Percentiles rank a stretch among this genome's conserved stretches.
phyloP scores from a whole-genome alignment of 2,329 filamentous ascomycete species.

The Madurella mycetomatis region DNA sequence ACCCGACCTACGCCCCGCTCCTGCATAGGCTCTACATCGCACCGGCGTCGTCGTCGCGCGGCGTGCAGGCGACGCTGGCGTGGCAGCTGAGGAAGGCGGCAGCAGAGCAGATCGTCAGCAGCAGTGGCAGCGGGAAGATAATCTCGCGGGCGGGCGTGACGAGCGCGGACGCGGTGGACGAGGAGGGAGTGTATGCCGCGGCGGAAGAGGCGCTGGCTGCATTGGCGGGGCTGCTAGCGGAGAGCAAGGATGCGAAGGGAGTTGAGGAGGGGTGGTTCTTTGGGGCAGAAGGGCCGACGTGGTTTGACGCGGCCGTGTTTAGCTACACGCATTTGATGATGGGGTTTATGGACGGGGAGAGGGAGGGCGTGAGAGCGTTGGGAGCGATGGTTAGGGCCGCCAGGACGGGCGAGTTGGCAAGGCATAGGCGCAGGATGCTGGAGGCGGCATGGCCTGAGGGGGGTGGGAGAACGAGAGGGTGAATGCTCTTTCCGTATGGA shows the following conservation, averaged over 20 bases:
- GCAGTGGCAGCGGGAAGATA: conserved; percentile 2
- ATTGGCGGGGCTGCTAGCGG: conserved; percentile 38
- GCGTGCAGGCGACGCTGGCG: conserved; percentile 61
- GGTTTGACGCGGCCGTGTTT: conserved; percentile 88
- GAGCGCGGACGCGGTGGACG: conserved; percentile 18
- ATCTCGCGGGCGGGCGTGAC: background rate
- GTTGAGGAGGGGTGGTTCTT: conserved; percentile 45
- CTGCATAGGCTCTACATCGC: conserved; percentile 68
- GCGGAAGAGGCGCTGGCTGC: conserved; percentile 44
- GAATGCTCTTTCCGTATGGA: background rate
- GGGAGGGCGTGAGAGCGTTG: background rate
- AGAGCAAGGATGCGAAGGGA: conserved; percentile 35
- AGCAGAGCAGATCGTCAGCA: conserved; percentile 60
- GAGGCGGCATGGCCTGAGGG: conserved; percentile 26
- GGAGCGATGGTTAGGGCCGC: conserved; percentile 17
- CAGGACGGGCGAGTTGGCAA: conserved; percentile 18
- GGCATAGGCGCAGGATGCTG: conserved; percentile 35
- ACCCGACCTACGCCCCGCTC: conserved; percentile 62
- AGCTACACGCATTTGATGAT: conserved; percentile 82
- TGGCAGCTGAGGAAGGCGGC: conserved; percentile 70
- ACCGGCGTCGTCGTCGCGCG: conserved; percentile 52
- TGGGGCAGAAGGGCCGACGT: conserved; percentile 49
- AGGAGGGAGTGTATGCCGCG: conserved; percentile 38
- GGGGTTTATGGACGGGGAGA: conserved; percentile 35
- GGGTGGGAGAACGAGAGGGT: background rate